These are phyloP conservation scores for Marasmius oreades DNA, from an alignment of 1,284 basidiomycete genomes.

Conservation along the genomic window DNA sequence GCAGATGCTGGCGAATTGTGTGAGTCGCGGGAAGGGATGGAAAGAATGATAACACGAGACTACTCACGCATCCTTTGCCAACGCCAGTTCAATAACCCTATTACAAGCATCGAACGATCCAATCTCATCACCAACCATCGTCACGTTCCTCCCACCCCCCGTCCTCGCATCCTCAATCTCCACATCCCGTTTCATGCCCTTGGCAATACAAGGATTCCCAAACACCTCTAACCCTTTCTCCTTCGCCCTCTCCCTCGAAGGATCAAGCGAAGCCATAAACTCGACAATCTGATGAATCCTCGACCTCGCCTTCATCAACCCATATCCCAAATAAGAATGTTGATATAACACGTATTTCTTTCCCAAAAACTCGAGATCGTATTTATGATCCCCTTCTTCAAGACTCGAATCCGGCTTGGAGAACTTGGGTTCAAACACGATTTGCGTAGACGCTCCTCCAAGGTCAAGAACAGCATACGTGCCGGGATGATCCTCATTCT, in stretches of 20 bases:
- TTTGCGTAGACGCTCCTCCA: slow-evolving; percentile 96
- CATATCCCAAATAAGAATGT: slow-evolving; percentile 96
- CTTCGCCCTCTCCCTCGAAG: neutral
- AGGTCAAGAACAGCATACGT: slow-evolving; percentile 96
- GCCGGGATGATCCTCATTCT: slow-evolving; percentile 40
- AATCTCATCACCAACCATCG: slow-evolving; percentile 77
- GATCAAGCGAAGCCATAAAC: slow-evolving; percentile 67
- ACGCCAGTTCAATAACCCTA: slow-evolving; percentile 82
- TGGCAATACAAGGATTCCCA: slow-evolving; percentile 80
- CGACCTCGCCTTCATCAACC: slow-evolving; percentile 86
- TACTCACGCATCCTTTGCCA: slow-evolving; percentile 95
- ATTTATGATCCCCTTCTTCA: slow-evolving; percentile 91
- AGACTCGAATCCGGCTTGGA: slow-evolving; percentile 45
- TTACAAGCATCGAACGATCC: slow-evolving; percentile 88
- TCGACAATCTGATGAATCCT: slow-evolving; percentile 88
- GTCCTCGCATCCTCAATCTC: slow-evolving; percentile 64
- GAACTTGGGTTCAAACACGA: slow-evolving; percentile 91
- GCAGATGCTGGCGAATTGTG: slow-evolving; percentile 83
- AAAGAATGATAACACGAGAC: no score
- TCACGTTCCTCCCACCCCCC: slow-evolving; percentile 54
- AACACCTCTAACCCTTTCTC: slow-evolving; percentile 10
- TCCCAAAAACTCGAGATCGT: slow-evolving; percentile 78
- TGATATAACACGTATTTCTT: slow-evolving; percentile 79
- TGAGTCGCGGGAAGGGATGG: no score
- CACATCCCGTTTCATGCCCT: slow-evolving; percentile 62